phyloP scores from a whole-genome alignment of 495 filamentous ascomycete genomes.

The Penicillium paradoxum region DNA sequence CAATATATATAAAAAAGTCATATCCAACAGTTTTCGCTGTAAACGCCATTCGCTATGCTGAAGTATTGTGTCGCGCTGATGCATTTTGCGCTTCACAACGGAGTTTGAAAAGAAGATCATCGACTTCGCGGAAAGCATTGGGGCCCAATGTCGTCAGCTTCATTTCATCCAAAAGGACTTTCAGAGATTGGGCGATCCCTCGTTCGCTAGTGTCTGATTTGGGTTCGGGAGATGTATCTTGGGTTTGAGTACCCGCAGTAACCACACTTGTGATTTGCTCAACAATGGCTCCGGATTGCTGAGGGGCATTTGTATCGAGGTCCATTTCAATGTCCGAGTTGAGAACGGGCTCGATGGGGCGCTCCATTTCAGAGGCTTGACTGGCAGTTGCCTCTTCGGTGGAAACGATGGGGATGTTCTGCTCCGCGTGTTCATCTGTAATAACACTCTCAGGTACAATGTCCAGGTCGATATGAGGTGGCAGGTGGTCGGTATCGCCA shows the following conservation, averaged over 20 bases:
- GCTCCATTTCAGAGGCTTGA: constrained; percentile 10
- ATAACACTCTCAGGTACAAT: constrained; percentile 2
- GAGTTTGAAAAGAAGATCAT: constrained; percentile 64
- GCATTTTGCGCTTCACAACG: constrained; percentile 60
- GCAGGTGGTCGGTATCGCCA: not conserved
- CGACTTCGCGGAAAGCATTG: constrained; percentile 52
- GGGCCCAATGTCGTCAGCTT: constrained; percentile 46
- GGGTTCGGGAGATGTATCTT: constrained; percentile 1
- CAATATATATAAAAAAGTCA: constrained; percentile 11
- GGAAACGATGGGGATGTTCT: constrained; percentile 7
- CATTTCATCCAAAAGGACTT: constrained; percentile 47
- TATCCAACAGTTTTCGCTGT: constrained; percentile 9
- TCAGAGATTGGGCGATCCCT: constrained; percentile 47
- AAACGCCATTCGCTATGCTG: constrained; percentile 47
- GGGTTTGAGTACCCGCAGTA: constrained; percentile 18
- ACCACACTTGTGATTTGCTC: constrained; percentile 6
- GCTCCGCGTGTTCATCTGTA: not conserved
- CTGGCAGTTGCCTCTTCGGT: constrained; percentile 20
- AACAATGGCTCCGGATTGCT: not conserved
- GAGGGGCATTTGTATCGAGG: not conserved
- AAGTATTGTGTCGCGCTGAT: constrained; percentile 40
- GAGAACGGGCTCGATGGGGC: not conserved
- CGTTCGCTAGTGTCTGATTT: constrained; percentile 8
- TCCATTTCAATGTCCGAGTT: constrained; percentile 19
- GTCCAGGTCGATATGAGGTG: not conserved